Evolutionary conservation across 176 grass and related monocot genomes (phyloP).

Genomic region (Musa acuminata): DNA sequence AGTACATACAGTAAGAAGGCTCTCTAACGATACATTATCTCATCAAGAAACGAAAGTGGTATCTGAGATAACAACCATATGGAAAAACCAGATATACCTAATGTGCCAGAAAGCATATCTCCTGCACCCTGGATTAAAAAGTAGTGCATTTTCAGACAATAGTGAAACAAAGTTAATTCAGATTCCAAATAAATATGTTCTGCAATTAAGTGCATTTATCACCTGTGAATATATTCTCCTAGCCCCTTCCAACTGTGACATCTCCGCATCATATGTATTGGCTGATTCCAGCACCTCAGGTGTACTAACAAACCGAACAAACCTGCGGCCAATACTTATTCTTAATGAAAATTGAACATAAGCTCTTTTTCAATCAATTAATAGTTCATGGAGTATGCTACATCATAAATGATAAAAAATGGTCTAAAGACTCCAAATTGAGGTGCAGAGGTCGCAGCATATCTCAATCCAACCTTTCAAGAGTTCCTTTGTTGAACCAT

Average conservation of each 20-base stretch:
- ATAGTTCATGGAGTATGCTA: not conserved
- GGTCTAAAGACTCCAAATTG: not conserved
- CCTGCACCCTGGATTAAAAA: slow-evolving; percentile 43
- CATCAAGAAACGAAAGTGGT: not conserved
- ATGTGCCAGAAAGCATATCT: slow-evolving; percentile 38
- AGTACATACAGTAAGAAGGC: not conserved
- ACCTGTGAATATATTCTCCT: slow-evolving; percentile 91
- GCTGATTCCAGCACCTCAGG: slow-evolving; percentile 87
- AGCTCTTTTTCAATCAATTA: not conserved
- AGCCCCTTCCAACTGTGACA: slow-evolving; percentile 90
- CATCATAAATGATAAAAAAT: not conserved
- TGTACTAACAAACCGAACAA: slow-evolving; percentile 96
- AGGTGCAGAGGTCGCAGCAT: not conserved
- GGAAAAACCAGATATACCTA: slow-evolving; percentile 36
- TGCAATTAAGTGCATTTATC: slow-evolving; percentile 17
- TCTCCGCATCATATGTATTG: slow-evolving; percentile 75
- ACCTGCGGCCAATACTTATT: slow-evolving; percentile 41
- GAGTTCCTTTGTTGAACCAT: slow-evolving; percentile 96
- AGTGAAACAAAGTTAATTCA: not conserved
- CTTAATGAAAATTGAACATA: not conserved
- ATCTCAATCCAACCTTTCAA: slow-evolving; percentile 60
- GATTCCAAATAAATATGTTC: slow-evolving; percentile 1
- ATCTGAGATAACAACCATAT: not conserved
- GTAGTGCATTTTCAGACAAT: not conserved
- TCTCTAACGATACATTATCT: not conserved